Conservation (phyloP, 768 basidiomycete genomes). For the Cyclocybe cylindracea region DNA sequence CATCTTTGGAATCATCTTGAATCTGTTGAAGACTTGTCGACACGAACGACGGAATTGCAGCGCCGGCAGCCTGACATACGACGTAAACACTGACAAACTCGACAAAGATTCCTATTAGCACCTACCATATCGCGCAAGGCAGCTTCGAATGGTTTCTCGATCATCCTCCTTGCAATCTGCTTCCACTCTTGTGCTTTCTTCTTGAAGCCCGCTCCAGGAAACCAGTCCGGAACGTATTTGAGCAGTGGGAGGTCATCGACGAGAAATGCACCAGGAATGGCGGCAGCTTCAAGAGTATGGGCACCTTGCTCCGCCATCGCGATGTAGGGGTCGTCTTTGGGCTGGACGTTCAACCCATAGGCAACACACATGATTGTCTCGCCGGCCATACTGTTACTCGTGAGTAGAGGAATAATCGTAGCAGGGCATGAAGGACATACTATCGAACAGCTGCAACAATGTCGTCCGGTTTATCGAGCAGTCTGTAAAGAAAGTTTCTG, state of each 20-base stretch:
- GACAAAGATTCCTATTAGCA: neutral
- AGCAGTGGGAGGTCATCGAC: slow-evolving; percentile 43
- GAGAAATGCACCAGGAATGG: slow-evolving; percentile 40
- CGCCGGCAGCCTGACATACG: slow-evolving; percentile 6
- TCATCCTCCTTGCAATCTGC: slow-evolving; percentile 30
- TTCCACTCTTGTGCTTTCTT: slow-evolving; percentile 48
- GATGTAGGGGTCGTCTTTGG: slow-evolving; percentile 43
- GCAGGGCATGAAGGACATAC: too few species aligned
- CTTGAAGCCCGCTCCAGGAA: slow-evolving; percentile 62
- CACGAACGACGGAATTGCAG: slow-evolving; percentile 15
- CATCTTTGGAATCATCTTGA: slow-evolving; percentile 20
- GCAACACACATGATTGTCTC: slow-evolving; percentile 36
- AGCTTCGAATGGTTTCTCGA: slow-evolving; percentile 35
- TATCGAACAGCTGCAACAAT: too few species aligned
- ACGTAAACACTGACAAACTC: slow-evolving; percentile 1
- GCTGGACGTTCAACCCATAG: slow-evolving; percentile 43
- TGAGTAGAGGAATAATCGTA: neutral
- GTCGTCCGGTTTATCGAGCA: too few species aligned
- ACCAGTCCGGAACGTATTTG: slow-evolving; percentile 53
- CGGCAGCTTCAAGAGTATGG: slow-evolving; percentile 30
- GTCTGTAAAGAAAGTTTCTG: too few species aligned
- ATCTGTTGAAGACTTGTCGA: slow-evolving; percentile 21
- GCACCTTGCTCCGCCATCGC: slow-evolving; percentile 36
- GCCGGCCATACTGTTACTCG: slow-evolving; percentile 21
- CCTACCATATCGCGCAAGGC: slow-evolving; percentile 26